These are phyloP conservation scores for Fusarium pininemorale DNA, from an alignment of 2,329 filamentous ascomycete genomes.

Conservation along the genomic window DNA sequence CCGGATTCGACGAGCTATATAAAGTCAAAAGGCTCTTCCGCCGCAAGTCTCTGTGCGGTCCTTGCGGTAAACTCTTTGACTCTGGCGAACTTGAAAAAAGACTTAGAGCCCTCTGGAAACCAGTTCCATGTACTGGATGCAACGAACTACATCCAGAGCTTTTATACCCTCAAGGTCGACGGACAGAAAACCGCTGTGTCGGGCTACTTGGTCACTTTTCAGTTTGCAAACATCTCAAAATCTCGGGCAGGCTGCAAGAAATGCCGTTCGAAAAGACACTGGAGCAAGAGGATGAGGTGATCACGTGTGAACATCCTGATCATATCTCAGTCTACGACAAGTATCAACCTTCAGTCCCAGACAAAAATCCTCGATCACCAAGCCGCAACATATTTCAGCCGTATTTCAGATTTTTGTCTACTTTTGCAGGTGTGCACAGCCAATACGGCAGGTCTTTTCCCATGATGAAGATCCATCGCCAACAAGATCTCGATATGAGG, in stretches of 20 bases:
- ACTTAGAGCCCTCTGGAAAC: background rate
- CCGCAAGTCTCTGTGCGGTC: background rate
- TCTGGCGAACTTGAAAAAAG: background rate
- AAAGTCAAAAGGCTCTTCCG: background rate
- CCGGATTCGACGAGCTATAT: background rate
- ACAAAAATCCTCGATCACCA: too few relatives aligned
- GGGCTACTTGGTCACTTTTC: background rate
- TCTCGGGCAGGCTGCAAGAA: background rate
- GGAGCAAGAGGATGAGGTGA: rapidly evolving
- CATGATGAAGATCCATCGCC: rapidly evolving
- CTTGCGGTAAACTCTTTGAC: background rate
- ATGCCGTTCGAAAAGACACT: rapidly evolving
- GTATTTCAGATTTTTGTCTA: rapidly evolving
- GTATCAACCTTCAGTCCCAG: background rate
- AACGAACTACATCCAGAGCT: background rate
- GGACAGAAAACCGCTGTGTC: background rate
- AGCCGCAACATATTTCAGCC: background rate
- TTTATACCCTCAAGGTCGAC: background rate
- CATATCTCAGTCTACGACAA: background rate
- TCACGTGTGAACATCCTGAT: background rate
- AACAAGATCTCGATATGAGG: background rate
- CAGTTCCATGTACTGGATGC: background rate
- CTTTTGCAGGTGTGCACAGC: rapidly evolving
- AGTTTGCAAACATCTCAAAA: background rate
- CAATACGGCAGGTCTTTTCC: background rate